phyloP scores from a whole-genome alignment of 345 rosid species.

The Mangifera indica region DNA sequence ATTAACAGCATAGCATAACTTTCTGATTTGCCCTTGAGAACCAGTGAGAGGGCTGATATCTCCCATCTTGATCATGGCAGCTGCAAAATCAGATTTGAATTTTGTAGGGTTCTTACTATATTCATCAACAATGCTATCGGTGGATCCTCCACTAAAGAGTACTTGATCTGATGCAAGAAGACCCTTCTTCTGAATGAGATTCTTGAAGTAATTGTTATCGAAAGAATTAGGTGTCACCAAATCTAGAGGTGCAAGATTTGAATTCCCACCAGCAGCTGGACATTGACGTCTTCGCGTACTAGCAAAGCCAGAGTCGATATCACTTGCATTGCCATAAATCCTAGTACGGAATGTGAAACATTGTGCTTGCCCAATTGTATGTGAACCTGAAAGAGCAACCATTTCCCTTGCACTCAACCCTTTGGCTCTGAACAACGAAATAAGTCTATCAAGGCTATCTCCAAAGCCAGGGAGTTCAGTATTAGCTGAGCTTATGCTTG shows the following conservation, averaged over 20 bases:
- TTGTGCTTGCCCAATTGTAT: constrained; percentile 58
- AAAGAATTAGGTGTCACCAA: constrained; percentile 52
- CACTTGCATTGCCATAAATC: constrained; percentile 44
- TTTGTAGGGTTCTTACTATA: constrained; percentile 38
- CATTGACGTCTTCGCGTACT: constrained; percentile 41
- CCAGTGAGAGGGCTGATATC: not conserved
- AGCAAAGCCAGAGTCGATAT: constrained; percentile 46
- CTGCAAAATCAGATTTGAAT: constrained; percentile 22
- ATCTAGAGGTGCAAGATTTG: constrained; percentile 17
- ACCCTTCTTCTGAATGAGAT: constrained; percentile 52
- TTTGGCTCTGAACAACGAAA: constrained; percentile 34
- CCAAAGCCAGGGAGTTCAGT: constrained; percentile 44
- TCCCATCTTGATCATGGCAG: constrained; percentile 5
- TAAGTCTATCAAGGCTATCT: constrained; percentile 36
- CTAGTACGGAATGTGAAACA: constrained; percentile 44
- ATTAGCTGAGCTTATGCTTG: constrained; percentile 34
- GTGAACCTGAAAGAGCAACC: constrained; percentile 62
- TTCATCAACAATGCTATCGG: constrained; percentile 39
- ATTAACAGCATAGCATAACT: not conserved
- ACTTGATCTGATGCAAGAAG: constrained; percentile 49
- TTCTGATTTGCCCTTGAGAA: not conserved
- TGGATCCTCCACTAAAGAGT: constrained; percentile 45
- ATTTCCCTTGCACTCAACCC: constrained; percentile 55
- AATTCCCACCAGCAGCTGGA: constrained; percentile 17
- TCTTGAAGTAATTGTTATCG: constrained; percentile 55